Conservation (phyloP, 371 early-diverging fungal species). For the Actinomucor elegans region DNA sequence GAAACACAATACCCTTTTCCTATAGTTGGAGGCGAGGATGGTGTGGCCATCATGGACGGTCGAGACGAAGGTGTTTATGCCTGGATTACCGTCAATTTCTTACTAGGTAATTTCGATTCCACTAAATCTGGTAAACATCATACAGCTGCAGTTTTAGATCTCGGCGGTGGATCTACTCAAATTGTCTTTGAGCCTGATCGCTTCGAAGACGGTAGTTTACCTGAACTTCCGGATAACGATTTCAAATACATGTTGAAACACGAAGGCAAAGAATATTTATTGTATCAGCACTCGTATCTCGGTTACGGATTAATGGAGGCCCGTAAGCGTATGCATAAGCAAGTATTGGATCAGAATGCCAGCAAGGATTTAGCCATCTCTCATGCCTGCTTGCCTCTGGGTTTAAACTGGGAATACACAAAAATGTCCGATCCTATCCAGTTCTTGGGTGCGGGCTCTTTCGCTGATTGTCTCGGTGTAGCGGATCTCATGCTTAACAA, state of each 20-base stretch:
- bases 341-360: constrained; percentile 7
- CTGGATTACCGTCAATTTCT: constrained; percentile 97
- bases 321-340: constrained; percentile 66
- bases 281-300: constrained; percentile 95
- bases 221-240: constrained; percentile 56
- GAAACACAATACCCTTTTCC: constrained; percentile 80
- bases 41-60: constrained; percentile 93
- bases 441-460: constrained; percentile 48
- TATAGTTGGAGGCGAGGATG: constrained; percentile 64
- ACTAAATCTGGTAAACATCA: constrained; percentile 33
- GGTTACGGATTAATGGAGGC: constrained; percentile 93
- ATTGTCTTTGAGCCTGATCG: constrained; percentile 92
- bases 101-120: constrained; percentile 59
- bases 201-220: constrained; percentile 38
- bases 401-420: constrained; percentile 33
- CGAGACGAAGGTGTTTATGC: constrained; percentile 95
- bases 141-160: constrained; percentile 92
- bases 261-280: constrained; percentile 67
- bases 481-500: constrained; percentile 62
- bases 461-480: constrained; percentile 49
- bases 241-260: constrained; percentile 71
- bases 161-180: constrained; percentile 97
- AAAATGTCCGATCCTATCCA: constrained; percentile 19
- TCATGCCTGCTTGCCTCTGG: constrained; percentile 63
- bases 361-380: constrained; percentile 3